A percentile compares a stretch with the other conserved stretches of the same genome.
phyloP scores from a whole-genome alignment of 768 basidiomycete species.

The Rhizopogon rudus region DNA sequence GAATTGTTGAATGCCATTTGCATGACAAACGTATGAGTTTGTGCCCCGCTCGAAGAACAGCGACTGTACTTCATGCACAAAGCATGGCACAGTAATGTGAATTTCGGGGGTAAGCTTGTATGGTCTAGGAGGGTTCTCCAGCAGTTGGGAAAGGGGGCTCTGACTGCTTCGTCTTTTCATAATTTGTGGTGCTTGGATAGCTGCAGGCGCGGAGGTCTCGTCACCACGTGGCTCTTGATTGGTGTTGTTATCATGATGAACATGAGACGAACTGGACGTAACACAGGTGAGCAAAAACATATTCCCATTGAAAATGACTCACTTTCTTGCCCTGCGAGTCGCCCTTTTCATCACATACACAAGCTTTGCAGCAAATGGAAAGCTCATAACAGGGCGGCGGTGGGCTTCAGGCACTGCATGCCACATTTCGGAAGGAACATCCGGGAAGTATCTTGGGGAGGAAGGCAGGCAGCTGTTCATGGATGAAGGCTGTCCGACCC shows the following conservation, averaged over 20 bases:
- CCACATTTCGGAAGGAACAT: background rate
- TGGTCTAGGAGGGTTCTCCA: background rate
- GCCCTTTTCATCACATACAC: background rate
- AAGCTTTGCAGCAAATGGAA: background rate
- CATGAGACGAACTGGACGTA: background rate
- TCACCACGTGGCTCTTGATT: no score
- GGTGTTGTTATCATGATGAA: background rate
- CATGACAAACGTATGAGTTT: background rate
- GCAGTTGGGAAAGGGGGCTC: background rate
- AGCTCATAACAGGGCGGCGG: background rate
- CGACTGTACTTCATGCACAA: background rate
- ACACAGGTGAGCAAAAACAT: background rate
- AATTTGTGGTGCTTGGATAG: background rate
- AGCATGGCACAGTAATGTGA: background rate
- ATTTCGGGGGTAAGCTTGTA: background rate
- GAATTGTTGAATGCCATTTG: background rate
- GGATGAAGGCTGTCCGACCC: slow-evolving; percentile 3
- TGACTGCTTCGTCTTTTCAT: background rate
- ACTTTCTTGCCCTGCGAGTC: background rate
- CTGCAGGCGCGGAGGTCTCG: no score
- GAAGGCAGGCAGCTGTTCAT: slow-evolving; percentile 4
- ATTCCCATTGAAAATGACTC: background rate
- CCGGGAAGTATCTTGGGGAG: slow-evolving; percentile 2
- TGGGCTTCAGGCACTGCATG: background rate
- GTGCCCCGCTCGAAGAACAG: background rate